Evolutionary conservation across 495 filamentous ascomycete genomes (phyloP).

Genomic region (Penicillium taxi): DNA sequence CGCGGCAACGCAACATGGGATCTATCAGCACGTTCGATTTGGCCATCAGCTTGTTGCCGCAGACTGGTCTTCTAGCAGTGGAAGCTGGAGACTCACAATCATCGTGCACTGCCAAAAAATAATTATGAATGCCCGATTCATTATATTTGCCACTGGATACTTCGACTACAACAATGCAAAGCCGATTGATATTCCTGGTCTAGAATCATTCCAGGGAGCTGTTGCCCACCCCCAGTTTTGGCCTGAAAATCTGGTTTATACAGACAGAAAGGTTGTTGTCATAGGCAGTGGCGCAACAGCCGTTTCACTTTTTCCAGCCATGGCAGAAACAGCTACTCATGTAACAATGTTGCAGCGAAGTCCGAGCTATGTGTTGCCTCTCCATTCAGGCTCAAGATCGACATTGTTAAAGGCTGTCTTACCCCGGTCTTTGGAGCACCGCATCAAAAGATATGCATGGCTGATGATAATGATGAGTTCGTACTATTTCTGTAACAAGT

Average conservation of each 20-base stretch:
- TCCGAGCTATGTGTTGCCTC: constrained; percentile 51
- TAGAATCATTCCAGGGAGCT: constrained; percentile 35
- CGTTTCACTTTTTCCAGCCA: constrained; percentile 43
- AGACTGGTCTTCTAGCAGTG: constrained; percentile 53
- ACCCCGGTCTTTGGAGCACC: constrained; percentile 27
- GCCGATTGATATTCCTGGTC: constrained; percentile 37
- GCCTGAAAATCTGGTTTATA: constrained; percentile 43
- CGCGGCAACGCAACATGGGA: constrained; percentile 49
- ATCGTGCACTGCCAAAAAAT: constrained; percentile 41
- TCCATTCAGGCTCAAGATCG: constrained; percentile 33
- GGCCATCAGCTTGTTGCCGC: constrained; percentile 46
- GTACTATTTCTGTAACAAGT: constrained; percentile 48
- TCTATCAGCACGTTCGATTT: constrained; percentile 54
- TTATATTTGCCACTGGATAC: constrained; percentile 55
- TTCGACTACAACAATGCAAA: constrained; percentile 59
- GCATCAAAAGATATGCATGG: constrained; percentile 39
- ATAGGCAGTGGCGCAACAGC: constrained; percentile 52
- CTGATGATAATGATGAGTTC: constrained; percentile 39
- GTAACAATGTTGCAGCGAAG: constrained; percentile 53
- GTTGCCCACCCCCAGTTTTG: constrained; percentile 47
- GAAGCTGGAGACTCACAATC: constrained; percentile 55
- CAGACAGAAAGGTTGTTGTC: constrained; percentile 46
- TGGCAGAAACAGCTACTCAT: constrained; percentile 36
- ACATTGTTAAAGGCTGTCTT: constrained; percentile 23
- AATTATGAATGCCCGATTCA: constrained; percentile 43